Base-by-base conservation (phyloP, 805 yeast genomes). In the Cyberlindnera veronae region DNA sequence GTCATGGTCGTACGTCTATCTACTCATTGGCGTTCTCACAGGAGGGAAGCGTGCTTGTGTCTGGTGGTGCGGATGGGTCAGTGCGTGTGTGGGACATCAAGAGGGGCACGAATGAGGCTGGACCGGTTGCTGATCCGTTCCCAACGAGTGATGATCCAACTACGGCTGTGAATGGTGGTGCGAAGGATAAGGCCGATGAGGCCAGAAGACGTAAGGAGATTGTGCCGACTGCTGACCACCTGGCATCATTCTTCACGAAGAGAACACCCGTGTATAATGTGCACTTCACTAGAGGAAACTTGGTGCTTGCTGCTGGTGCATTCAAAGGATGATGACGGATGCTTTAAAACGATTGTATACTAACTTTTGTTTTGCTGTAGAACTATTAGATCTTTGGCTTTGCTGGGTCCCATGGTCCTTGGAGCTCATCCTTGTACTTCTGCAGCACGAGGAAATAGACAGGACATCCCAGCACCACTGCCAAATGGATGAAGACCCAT, bases 1-100 rank as follows among this genome's bases (percentile, higher is more conserved):
- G 99, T 0, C 99, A 93, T 60, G 98, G 96, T 22, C 71, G 86
- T 48, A 77, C 84, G 22, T 79, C 95, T 2, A 82, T 93, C 29
- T 84, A 90, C 61, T 86, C 96, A 6, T 68, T 93, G 45, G 73
- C 84, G 5, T 91, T 88, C 61, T 83, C 91, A 28, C 76, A 76
- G 52, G 98, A 90, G 55, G 97, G 98, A 20, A 79, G 85, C 21
- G 87, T 89, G 0, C 71, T 93, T 32, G 90, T 93, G 5, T 84
- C 95, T 63, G 88, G 95, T 17, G 96, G 95, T 35, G 89, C 95
- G 2, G 99, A 93, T 66, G 79, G 82, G 58, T 81, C 95, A 2
- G 95, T 93, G 3, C 74, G 99, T 50, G 95, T 89, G 4, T 93
- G 99, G 99, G 98, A 93, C 62, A 79, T 88, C 38, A 88, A 85